Evolutionary conservation across 768 basidiomycete species (phyloP).

Genomic region (Leucocoprinus birnbaumii): DNA sequence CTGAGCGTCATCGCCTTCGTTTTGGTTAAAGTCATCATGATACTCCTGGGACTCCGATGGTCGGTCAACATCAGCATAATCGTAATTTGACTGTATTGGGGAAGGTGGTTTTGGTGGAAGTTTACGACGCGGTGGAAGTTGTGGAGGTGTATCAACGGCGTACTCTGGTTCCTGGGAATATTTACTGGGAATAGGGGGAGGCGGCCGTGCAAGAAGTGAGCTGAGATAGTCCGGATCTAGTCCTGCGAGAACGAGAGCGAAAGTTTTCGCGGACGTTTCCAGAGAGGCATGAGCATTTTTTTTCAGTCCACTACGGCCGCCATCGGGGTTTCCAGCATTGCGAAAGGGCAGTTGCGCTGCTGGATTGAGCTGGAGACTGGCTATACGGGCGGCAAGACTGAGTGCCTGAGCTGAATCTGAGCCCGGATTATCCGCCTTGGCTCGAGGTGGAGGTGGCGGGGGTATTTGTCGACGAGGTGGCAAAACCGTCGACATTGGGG

Average conservation of each 20-base stretch:
- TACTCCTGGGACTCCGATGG: background rate
- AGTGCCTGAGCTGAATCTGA: background rate
- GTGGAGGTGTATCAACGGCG: background rate
- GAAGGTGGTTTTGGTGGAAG: background rate
- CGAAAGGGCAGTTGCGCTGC: background rate
- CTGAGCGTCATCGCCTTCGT: background rate
- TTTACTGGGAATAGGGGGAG: conserved; percentile 19
- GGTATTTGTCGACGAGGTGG: conserved; percentile 6
- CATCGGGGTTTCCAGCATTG: background rate
- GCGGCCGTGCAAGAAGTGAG: conserved; percentile 9
- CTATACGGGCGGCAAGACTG: conserved; percentile 30
- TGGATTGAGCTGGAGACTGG: conserved; percentile 20
- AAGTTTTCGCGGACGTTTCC: background rate
- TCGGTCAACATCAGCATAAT: background rate
- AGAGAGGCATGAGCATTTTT: no score
- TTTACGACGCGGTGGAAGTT: conserved; percentile 3
- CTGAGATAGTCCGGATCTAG: conserved; percentile 7
- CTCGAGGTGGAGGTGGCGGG: conserved; percentile 16
- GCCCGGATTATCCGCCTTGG: background rate
- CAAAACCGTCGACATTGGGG: background rate
- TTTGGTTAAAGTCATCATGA: background rate
- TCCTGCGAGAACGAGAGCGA: conserved; percentile 11
- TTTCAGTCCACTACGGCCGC: background rate
- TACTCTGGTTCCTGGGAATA: conserved; percentile 15
- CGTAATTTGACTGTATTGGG: background rate